Base-by-base conservation (phyloP, 1,284 basidiomycete species). In the Porogramme epimiltina region DNA sequence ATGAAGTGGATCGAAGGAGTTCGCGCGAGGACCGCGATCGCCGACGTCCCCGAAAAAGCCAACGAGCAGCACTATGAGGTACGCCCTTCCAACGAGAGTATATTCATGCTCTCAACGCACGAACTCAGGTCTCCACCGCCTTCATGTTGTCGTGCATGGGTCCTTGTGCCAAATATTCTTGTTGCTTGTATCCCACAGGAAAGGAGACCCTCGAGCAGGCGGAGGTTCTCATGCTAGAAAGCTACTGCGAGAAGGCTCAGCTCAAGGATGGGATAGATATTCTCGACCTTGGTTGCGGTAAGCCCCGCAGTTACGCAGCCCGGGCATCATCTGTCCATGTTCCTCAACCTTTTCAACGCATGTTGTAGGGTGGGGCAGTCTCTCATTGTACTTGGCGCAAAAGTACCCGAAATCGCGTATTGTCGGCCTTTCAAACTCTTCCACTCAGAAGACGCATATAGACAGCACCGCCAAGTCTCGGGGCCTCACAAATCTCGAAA, bases 31-130 rank as follows among this genome's bases (percentile, higher is more conserved):
- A 65, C 62, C 11, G 75, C 76, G 20, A 89, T 91, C 52, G 87
- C 88, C 2, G 85, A 85, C 59, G 73, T 83, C 15, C 79, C 85
- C 6, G 79, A 84, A 31, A 87, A 86, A 63, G 89, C 88, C 28
- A 91, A 92, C 61, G 80, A 89, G 61, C 88, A 91, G 67, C 88
- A 91, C 63, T 91, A 91, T 65, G 87, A 91, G 72, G 85, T 85
- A 51, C 53, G 70, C 50, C 11, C 13, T 41, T 34, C 8, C 8
- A n/a, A 2, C 11, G 18, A 26, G 8, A 24, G 11, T 24, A 19
- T 25, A 4, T 4, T 23, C 16, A 23, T 8, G 4, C 15, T 41
- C 24, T 33, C 15, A 28, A 20, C 44, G 38, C 31, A 19, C 33
- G 20, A 13, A n/a, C 11, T 6, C 53, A 85, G 83, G 82, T 90